Percentiles rank a stretch among this genome's conserved stretches.
phyloP scores from a whole-genome alignment of 805 yeast species.

The Candida boidinii region DNA sequence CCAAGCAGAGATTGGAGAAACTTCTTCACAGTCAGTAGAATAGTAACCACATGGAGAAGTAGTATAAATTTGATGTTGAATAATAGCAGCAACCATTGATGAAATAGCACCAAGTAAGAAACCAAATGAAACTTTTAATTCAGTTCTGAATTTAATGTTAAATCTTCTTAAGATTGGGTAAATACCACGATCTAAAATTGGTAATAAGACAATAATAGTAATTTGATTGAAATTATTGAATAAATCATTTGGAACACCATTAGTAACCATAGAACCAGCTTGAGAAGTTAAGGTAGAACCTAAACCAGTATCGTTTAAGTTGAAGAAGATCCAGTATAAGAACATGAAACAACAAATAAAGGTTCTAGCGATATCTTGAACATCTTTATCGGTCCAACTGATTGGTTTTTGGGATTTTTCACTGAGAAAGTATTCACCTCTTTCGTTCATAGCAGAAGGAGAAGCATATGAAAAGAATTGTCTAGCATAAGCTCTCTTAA shows the following conservation, averaged over 20 bases:
- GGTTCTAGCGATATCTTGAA: conserved; percentile 35
- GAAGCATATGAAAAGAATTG: conserved; percentile 42
- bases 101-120: conserved; percentile 38
- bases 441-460: conserved; percentile 33
- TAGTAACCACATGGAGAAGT: conserved; percentile 44
- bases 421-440: conserved; percentile 29
- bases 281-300: conserved; percentile 41
- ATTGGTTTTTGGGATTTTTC: conserved; percentile 24
- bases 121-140: conserved; percentile 37
- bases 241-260: conserved; percentile 50
- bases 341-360: conserved; percentile 37
- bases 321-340: conserved; percentile 29
- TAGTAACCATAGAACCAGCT: conserved; percentile 43
- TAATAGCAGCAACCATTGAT: conserved; percentile 40
- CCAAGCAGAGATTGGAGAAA: conserved; percentile 28
- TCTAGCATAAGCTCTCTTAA: conserved; percentile 30
- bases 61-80: conserved; percentile 38
- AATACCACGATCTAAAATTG: conserved; percentile 37
- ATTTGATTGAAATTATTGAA: conserved; percentile 47
- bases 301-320: conserved; percentile 38
- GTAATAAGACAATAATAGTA: conserved; percentile 42
- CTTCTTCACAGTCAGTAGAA: conserved; percentile 28
- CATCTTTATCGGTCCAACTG: conserved; percentile 34
- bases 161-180: conserved; percentile 38
- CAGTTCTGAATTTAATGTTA: conserved; percentile 35